These are phyloP conservation scores for Cladorrhinum sp. DNA, from an alignment of 2,329 filamentous ascomycete species.

Conservation along the genomic window DNA sequence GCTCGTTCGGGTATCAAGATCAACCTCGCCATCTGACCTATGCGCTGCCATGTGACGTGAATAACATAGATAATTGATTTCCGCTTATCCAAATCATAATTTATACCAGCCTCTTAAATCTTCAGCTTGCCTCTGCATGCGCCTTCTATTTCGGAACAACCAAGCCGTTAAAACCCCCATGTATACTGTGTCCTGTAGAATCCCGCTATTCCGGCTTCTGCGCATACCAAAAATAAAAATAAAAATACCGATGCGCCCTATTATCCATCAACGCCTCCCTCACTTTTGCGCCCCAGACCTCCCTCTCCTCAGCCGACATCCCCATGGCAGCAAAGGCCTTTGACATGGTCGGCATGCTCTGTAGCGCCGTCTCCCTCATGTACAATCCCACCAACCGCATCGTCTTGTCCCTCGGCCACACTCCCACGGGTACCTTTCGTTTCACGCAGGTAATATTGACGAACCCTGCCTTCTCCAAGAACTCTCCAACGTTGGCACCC, in stretches of 20 bases:
- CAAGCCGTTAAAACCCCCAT: no score
- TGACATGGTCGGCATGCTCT: slow-evolving; percentile 14
- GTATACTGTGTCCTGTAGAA: no score
- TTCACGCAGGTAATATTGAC: slow-evolving; percentile 37
- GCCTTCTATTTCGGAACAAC: no score
- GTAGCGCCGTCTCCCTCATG: slow-evolving; percentile 10
- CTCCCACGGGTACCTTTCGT: slow-evolving; percentile 45
- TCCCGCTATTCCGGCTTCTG: slow-evolving; percentile 16
- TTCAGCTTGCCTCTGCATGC: no score
- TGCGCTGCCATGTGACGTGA: no score
- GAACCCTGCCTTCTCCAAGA: slow-evolving; percentile 38
- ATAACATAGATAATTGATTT: no score
- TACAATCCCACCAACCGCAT: slow-evolving; percentile 40
- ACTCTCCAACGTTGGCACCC: slow-evolving; percentile 20
- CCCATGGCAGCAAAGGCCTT: slow-evolving; percentile 28
- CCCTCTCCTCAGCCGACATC: slow-evolving; percentile 61
- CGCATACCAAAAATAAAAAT: slow-evolving; percentile 25
- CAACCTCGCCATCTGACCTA: no score
- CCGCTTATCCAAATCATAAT: no score
- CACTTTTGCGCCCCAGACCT: slow-evolving; percentile 41
- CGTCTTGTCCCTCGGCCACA: slow-evolving; percentile 46
- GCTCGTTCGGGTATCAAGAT: no score
- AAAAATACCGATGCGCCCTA: slow-evolving; percentile 22
- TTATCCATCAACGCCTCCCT: slow-evolving; percentile 22
- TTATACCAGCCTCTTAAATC: no score